Evolutionary conservation across 116 monocot genomes (phyloP).

Genomic region (Iris pallida): DNA sequence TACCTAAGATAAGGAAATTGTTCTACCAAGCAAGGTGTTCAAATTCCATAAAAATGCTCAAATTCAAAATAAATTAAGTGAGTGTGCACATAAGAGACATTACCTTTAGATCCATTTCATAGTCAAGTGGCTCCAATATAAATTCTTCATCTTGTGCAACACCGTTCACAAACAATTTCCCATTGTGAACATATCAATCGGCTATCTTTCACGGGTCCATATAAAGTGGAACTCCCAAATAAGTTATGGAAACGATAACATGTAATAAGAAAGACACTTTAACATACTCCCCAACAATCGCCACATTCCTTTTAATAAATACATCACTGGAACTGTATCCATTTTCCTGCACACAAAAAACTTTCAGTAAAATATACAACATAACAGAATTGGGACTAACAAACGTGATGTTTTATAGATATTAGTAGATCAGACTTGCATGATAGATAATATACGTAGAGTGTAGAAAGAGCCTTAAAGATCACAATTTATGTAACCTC

Average conservation of each 20-base stretch:
- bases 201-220: not conserved
- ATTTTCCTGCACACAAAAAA: slow-evolving; percentile 21
- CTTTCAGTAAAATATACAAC: not conserved
- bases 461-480: slow-evolving; percentile 36
- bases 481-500: slow-evolving; percentile 47
- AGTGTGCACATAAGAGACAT: not conserved
- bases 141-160: slow-evolving; percentile 77
- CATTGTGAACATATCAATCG: slow-evolving; percentile 55
- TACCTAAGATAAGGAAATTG: too few relatives aligned
- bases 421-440: not conserved
- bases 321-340: slow-evolving; percentile 52
- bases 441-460: slow-evolving; percentile 19
- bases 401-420: not conserved
- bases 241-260: not conserved
- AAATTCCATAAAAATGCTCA: too few relatives aligned
- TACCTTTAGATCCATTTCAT: slow-evolving; percentile 83
- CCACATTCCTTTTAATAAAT: slow-evolving; percentile 56
- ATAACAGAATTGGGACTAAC: not conserved
- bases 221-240: not conserved
- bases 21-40: too few relatives aligned
- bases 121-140: slow-evolving; percentile 71
- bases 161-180: slow-evolving; percentile 83
- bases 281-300: slow-evolving; percentile 50
- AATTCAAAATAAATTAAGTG: too few relatives aligned
- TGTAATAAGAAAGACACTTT: slow-evolving; percentile 12